These are phyloP conservation scores for Botryotinia globosa DNA, from an alignment of 2,329 filamentous ascomycete species.

Conservation along the genomic window DNA sequence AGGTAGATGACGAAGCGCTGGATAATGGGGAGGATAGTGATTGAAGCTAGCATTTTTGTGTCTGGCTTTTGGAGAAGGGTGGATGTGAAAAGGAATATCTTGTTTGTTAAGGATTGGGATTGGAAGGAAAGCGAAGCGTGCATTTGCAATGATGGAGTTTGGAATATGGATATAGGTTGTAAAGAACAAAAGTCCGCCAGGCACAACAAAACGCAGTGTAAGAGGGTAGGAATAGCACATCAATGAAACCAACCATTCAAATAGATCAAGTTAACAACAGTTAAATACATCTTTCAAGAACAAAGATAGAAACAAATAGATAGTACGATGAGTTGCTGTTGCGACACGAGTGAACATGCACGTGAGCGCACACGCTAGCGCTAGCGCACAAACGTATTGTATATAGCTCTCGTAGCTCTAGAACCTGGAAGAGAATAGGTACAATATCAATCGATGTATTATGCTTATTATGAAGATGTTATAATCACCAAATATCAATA, in stretches of 20 bases:
- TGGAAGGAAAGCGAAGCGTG: constrained; percentile 4
- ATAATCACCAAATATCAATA: too few species aligned
- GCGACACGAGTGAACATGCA: too few species aligned
- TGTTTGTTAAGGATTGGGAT: not conserved
- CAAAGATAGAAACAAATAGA: not conserved
- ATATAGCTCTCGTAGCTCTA: too few species aligned
- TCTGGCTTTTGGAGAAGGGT: not conserved
- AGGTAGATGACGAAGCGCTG: constrained; percentile 54
- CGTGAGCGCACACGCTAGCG: too few species aligned
- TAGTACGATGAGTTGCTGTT: not conserved
- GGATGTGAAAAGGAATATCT: not conserved
- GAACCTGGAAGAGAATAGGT: too few species aligned
- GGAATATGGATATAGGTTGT: constrained; percentile 14
- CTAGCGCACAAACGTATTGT: too few species aligned
- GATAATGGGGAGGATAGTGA: constrained; percentile 54
- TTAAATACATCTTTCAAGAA: not conserved
- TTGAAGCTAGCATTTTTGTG: constrained; percentile 21
- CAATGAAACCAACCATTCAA: not conserved
- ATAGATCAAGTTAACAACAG: not conserved
- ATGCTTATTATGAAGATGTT: too few species aligned
- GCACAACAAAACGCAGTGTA: too few species aligned
- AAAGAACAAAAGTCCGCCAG: not conserved
- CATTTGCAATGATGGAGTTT: constrained; percentile 15
- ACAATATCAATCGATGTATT: too few species aligned
- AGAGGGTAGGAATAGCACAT: not conserved